Evolutionary conservation across 1,284 basidiomycete genomes (phyloP).

Genomic region (Ceratobasidium sp.): DNA sequence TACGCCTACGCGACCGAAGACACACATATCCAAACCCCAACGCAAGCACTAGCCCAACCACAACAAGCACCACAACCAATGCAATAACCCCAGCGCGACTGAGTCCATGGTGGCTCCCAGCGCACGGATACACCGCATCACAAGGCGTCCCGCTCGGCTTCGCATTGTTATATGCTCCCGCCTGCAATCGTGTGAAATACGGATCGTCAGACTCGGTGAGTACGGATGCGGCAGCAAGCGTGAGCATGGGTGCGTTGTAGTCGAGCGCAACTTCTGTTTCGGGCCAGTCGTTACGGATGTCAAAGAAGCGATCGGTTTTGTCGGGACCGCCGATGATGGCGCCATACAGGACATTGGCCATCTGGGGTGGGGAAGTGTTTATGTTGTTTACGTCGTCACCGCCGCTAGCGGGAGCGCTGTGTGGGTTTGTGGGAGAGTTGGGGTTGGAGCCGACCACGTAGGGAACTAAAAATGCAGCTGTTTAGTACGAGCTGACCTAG

Average conservation of each 20-base stretch:
- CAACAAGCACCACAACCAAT: constrained; percentile 71
- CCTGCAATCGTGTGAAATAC: constrained; percentile 75
- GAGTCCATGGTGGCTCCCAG: constrained; percentile 56
- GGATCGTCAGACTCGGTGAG: constrained; percentile 77
- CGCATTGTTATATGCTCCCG: constrained; percentile 70
- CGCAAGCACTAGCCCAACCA: constrained; percentile 66
- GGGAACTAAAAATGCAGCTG: constrained; percentile 59
- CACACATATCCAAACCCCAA: constrained; percentile 4
- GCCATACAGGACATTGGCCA: constrained; percentile 84
- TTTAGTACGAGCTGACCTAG: not conserved
- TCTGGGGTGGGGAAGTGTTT: constrained; percentile 74
- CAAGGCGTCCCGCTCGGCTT: constrained; percentile 77
- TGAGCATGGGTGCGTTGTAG: constrained; percentile 87
- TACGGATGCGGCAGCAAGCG: constrained; percentile 79
- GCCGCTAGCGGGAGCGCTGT: constrained; percentile 87
- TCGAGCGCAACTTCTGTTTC: constrained; percentile 72
- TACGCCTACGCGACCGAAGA: constrained; percentile 2
- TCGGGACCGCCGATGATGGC: constrained; percentile 90
- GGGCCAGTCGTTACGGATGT: constrained; percentile 71
- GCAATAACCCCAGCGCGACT: constrained; percentile 73
- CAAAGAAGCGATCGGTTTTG: constrained; percentile 77
- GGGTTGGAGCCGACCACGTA: constrained; percentile 88
- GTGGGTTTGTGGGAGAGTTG: constrained; percentile 89
- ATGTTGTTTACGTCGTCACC: constrained; percentile 72
- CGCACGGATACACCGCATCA: constrained; percentile 73